These are phyloP conservation scores for Croton laevigatus DNA, from an alignment of 441 rosid genomes.

Conservation along the genomic window DNA sequence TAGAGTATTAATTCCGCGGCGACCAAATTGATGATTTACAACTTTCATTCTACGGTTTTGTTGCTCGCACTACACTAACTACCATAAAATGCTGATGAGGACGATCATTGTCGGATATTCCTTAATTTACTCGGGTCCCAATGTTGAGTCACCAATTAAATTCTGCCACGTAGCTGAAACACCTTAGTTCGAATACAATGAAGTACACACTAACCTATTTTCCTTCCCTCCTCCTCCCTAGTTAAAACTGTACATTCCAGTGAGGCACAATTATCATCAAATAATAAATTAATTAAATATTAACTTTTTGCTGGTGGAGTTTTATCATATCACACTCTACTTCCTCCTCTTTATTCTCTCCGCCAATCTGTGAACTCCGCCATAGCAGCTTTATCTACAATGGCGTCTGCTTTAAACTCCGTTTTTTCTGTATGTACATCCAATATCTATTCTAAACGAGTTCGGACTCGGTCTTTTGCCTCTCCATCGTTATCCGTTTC, in stretches of 20 bases:
- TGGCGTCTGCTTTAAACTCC: constrained; percentile 71
- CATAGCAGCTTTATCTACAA: constrained; percentile 22
- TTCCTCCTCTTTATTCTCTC: not conserved
- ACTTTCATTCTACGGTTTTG: too few relatives aligned
- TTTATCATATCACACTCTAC: not conserved
- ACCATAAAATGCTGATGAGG: too few relatives aligned
- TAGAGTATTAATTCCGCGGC: too few relatives aligned
- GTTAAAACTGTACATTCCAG: not conserved
- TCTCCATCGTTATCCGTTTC: constrained; percentile 34
- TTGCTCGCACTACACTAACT: too few relatives aligned
- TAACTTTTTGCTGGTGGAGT: not conserved
- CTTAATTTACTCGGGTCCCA: too few relatives aligned
- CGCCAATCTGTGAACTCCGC: not conserved
- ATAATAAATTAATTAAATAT: not conserved
- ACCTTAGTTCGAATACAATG: not conserved
- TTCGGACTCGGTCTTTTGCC: constrained; percentile 36
- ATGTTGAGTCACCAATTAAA: not conserved
- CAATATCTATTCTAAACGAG: constrained; percentile 28
- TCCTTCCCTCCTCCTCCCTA: not conserved
- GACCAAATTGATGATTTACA: too few relatives aligned
- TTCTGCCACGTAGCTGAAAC: not conserved
- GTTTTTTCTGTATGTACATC: constrained; percentile 46
- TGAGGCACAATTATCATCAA: too few relatives aligned
- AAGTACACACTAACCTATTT: not conserved
- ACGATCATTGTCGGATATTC: too few relatives aligned